These are phyloP conservation scores for Hsuehochloa calcarea DNA, from an alignment of 176 grass and related monocot genomes.

Conservation along the genomic window DNA sequence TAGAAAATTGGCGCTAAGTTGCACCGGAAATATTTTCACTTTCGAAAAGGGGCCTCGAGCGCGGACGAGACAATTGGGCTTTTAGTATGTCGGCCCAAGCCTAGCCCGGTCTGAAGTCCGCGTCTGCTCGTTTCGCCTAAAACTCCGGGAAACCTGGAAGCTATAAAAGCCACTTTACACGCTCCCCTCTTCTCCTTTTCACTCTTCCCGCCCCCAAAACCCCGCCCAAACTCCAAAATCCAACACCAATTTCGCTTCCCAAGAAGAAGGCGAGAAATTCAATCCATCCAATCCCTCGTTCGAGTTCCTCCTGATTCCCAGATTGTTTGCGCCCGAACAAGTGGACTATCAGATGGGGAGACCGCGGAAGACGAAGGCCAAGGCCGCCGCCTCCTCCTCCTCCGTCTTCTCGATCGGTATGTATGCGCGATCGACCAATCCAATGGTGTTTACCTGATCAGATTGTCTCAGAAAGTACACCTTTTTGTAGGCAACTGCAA, in stretches of 20 bases:
- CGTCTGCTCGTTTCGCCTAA: background rate
- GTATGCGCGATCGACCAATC: background rate
- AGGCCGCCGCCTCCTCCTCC: constrained; percentile 15
- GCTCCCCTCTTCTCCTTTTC: background rate
- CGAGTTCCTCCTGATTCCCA: background rate
- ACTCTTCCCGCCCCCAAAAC: background rate
- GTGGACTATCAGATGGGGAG: constrained; percentile 30
- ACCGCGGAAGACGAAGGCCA: constrained; percentile 34
- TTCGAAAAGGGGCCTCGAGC: too few relatives aligned
- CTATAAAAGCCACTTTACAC: background rate
- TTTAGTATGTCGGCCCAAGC: too few relatives aligned
- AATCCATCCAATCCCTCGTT: background rate
- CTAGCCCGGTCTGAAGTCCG: background rate
- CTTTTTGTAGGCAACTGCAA: constrained; percentile 61
- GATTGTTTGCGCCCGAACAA: background rate
- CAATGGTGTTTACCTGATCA: background rate
- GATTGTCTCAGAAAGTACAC: background rate
- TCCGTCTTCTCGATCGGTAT: constrained; percentile 56
- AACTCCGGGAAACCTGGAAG: background rate
- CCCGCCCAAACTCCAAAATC: constrained; percentile 22
- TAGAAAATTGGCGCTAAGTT: too few relatives aligned
- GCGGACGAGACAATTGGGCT: too few relatives aligned
- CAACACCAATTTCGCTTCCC: background rate
- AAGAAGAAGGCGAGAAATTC: background rate
- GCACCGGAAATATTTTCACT: too few relatives aligned